Evolutionary conservation across 495 filamentous ascomycete genomes (phyloP), one percentile per base, ranked within the genome.

Genomic region (Penicillium silybi): DNA sequence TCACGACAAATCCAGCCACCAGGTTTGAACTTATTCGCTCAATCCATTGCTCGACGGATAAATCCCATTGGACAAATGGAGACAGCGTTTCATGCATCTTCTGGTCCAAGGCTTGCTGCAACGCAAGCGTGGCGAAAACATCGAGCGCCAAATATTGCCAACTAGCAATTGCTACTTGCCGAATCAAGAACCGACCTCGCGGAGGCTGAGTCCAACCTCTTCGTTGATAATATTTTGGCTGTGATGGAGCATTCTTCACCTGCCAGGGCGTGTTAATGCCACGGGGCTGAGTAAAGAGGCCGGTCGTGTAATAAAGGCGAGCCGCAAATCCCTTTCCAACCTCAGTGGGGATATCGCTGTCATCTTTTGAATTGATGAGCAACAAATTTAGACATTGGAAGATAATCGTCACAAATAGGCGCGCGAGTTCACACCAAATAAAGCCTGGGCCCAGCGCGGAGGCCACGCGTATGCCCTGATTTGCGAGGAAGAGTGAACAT

Each of bases 131-230:
- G 11, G 49, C 29, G 27, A 64, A 51, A 2, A 62, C 6, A 52
- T 66, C 63, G n/a, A 64, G 43, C 17, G 48, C 44, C 8, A 64
- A 19, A 53, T 61, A 66, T 34, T 66, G 54, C 58, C 61, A 64
- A 6, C 41, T 17, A 11, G 22, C 18, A 19, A 66, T 58, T 1
- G 35, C 42, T 6, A 35, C 17, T 25, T 66, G 57, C 2, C 63
- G 58, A 22, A 62, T 9, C 41, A 66, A 37, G 16, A 66, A 66
- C 0, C 25, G 51, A 39, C 26, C 32, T 8, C 58, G 61, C 16
- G 58, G 49, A 32, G 55, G 49, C 4, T 13, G 11, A 3, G 3
- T 41, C 27, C 42, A 41, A 13, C 34, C 41, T 16, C 46, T 41
- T 18, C 26, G 41, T 13, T 20, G 6, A 46, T 58, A 64, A 26